These are phyloP conservation scores for Secale cereale DNA, from an alignment of 176 grass and related monocot genomes.

Conservation along the genomic window DNA sequence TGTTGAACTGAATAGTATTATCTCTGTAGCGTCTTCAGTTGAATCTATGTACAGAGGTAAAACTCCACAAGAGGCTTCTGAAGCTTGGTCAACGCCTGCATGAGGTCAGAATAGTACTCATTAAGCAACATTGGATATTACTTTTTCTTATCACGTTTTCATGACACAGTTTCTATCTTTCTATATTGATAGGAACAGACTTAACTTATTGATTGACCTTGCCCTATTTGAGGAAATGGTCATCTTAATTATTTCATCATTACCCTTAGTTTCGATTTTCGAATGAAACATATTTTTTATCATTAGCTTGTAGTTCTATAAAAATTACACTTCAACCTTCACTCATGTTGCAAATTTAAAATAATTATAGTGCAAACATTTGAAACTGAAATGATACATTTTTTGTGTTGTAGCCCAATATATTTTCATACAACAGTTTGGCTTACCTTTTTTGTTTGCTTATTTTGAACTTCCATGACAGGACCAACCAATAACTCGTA, in stretches of 20 bases:
- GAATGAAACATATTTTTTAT: neutral
- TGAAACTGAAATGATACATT: no score
- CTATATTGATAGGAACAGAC: neutral
- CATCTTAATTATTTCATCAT: neutral
- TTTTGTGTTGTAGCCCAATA: no score
- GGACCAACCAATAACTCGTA: no score
- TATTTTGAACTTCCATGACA: no score
- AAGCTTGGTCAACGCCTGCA: constrained; percentile 52
- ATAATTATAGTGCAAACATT: no score
- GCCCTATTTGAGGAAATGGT: neutral
- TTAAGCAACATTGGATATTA: neutral
- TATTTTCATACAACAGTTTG: no score
- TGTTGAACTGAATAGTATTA: no score
- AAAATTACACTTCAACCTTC: no score
- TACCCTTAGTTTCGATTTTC: constrained; percentile 4
- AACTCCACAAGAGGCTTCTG: constrained; percentile 30
- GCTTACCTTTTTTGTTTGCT: no score
- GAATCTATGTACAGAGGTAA: constrained; percentile 48
- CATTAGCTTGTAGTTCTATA: neutral
- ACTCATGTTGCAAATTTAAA: no score
- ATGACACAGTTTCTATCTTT: no score
- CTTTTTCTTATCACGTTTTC: no score
- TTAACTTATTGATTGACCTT: neutral
- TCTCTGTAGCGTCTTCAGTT: neutral
- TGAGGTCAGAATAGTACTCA: constrained; percentile 40